Conservation (phyloP, 805 yeast species). For the Grigorovia humatica region DNA sequence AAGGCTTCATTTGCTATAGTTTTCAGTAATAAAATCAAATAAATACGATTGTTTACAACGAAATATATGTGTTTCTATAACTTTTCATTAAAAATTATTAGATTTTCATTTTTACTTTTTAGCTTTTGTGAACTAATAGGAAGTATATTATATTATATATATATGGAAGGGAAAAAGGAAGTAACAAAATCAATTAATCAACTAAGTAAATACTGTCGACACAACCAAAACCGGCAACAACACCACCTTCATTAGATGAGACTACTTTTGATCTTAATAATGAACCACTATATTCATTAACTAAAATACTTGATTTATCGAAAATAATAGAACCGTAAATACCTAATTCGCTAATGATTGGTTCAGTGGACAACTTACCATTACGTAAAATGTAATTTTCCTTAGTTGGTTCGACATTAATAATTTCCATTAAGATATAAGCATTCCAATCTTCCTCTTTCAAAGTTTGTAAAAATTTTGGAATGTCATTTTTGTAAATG, state of each 20-base stretch:
- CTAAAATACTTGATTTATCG: constrained; percentile 48
- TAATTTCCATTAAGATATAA: constrained; percentile 88
- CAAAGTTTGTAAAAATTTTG: constrained; percentile 49
- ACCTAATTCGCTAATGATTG: constrained; percentile 84
- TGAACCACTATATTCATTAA: constrained; percentile 73
- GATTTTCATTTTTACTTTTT: no score
- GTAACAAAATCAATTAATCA: background rate
- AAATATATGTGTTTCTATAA: no score
- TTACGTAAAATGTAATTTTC: constrained; percentile 63
- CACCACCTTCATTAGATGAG: constrained; percentile 92
- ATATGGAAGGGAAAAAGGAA: background rate
- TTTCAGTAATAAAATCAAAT: no score
- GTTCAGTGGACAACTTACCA: constrained; percentile 52
- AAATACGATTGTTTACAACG: no score
- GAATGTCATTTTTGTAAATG: constrained; percentile 78
- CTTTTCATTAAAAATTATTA: no score
- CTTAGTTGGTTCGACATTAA: constrained; percentile 55
- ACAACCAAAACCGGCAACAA: constrained; percentile 98
- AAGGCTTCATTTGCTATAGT: no score
- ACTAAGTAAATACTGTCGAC: constrained; percentile 58
- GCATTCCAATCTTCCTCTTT: constrained; percentile 76
- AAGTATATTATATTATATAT: background rate
- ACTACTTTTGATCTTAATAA: constrained; percentile 81
- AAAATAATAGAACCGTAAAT: constrained; percentile 77
- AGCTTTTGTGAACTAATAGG: no score